phyloP scores from a whole-genome alignment of 306 rosid species.

The Cotoneaster glaucophyllus region DNA sequence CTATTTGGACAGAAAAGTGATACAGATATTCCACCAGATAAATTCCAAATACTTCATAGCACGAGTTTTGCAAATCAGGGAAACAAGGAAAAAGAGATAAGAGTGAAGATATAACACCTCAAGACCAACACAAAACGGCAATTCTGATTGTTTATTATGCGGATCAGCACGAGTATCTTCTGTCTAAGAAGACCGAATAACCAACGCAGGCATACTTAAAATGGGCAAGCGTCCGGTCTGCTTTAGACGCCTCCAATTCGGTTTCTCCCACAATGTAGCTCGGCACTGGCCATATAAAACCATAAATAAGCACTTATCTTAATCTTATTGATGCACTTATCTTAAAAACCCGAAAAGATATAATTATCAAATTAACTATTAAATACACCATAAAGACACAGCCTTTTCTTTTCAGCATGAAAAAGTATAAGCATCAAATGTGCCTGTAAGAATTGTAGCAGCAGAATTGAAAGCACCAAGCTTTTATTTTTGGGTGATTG shows the following conservation, averaged over 20 bases:
- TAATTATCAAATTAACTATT: neutral
- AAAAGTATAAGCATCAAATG: neutral
- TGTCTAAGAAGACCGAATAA: constrained; percentile 74
- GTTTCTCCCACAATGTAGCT: constrained; percentile 66
- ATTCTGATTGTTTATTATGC: constrained; percentile 52
- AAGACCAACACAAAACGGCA: constrained; percentile 84
- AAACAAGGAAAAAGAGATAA: neutral
- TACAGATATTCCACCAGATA: neutral
- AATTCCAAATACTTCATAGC: neutral
- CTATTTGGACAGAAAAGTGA: neutral
- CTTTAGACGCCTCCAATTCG: constrained; percentile 71
- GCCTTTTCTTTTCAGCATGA: neutral
- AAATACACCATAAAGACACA: neutral
- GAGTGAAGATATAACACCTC: constrained; percentile 48
- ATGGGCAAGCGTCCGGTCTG: constrained; percentile 60
- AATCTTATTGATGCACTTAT: neutral
- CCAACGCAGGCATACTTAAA: constrained; percentile 89
- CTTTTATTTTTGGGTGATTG: neutral
- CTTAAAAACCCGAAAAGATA: neutral
- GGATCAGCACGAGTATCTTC: constrained; percentile 43
- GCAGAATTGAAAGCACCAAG: neutral
- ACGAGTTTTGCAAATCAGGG: neutral
- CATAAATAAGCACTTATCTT: constrained; percentile 22
- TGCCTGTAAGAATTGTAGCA: neutral
- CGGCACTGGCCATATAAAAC: constrained; percentile 51